Conservation (phyloP, 371 early-diverging fungal genomes). For the Dinochytrium kinnereticum region DNA sequence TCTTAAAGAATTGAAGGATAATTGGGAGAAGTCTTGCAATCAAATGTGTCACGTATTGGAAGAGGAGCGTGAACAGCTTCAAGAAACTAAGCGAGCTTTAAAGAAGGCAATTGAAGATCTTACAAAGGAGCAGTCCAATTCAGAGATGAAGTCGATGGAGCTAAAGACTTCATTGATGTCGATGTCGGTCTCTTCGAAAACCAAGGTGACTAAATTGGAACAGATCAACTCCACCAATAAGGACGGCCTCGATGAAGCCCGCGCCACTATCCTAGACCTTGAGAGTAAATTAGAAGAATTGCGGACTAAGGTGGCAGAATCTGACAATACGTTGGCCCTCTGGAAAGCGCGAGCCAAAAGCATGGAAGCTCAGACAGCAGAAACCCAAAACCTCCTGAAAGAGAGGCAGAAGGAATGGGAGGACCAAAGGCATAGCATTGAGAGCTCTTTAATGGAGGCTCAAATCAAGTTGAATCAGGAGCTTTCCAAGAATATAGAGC, state of each 20-base stretch:
- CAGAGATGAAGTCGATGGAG: conserved; percentile 1
- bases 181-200: background rate
- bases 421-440: background rate
- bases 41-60: background rate
- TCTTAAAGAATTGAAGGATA: background rate
- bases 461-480: background rate
- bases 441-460: background rate
- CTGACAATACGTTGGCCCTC: background rate
- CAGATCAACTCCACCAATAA: background rate
- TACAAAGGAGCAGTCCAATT: background rate
- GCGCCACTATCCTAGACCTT: background rate
- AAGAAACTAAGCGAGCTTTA: background rate
- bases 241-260: background rate
- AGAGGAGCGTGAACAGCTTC: background rate
- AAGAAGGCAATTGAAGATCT: background rate
- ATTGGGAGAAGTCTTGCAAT: conserved; percentile 3
- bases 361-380: background rate
- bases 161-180: conserved; percentile 2
- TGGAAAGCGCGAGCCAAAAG: background rate
- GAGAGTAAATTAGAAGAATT: background rate
- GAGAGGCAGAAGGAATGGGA: background rate
- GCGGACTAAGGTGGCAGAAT: background rate
- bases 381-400: background rate
- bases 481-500: background rate
- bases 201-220: background rate